Percentiles rank a stretch among this genome's conserved stretches.
These are phyloP conservation scores for Gliomastix tumulicola DNA, from an alignment of 2,329 filamentous ascomycete species.

Conservation along the genomic window DNA sequence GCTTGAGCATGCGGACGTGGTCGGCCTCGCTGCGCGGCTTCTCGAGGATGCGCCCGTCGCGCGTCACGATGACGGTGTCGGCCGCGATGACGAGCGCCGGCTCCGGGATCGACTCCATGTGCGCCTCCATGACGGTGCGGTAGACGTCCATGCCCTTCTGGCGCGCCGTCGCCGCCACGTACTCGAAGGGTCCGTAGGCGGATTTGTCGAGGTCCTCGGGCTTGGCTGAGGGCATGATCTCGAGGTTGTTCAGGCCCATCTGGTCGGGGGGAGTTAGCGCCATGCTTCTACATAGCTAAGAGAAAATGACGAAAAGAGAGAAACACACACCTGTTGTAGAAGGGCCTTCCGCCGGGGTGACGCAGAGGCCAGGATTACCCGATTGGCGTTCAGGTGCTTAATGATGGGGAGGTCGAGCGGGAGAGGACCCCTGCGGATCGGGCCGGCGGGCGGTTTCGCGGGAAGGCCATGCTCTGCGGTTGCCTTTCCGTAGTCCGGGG, in stretches of 20 bases:
- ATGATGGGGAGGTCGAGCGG: conserved; percentile 78
- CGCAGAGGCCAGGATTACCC: conserved; percentile 83
- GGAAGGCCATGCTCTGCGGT: conserved; percentile 28
- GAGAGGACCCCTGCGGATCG: conserved; percentile 44
- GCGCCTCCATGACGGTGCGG: conserved; percentile 32
- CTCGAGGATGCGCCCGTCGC: conserved; percentile 73
- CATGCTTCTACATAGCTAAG: too few species aligned
- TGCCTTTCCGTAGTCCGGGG: conserved; percentile 37
- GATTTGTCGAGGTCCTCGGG: conserved; percentile 81
- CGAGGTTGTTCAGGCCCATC: conserved; percentile 74
- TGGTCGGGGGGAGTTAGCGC: too few species aligned
- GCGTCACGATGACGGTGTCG: conserved; percentile 81
- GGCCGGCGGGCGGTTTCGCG: conserved; percentile 15
- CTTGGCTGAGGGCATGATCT: conserved; percentile 75
- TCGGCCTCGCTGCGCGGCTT: conserved; percentile 79
- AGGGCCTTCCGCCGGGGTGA: conserved; percentile 81
- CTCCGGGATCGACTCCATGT: conserved; percentile 47
- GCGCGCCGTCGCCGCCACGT: conserved; percentile 80
- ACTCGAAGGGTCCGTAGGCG: conserved; percentile 72
- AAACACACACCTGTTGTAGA: conserved; percentile 68
- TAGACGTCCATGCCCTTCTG: conserved; percentile 77
- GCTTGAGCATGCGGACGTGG: conserved; percentile 77
- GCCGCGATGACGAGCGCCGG: conserved; percentile 82
- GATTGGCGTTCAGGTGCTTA: conserved; percentile 65
- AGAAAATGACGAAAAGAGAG: too few species aligned